These are phyloP conservation scores for Komagataella ulmi DNA, from an alignment of 805 yeast species.

Conservation along the genomic window DNA sequence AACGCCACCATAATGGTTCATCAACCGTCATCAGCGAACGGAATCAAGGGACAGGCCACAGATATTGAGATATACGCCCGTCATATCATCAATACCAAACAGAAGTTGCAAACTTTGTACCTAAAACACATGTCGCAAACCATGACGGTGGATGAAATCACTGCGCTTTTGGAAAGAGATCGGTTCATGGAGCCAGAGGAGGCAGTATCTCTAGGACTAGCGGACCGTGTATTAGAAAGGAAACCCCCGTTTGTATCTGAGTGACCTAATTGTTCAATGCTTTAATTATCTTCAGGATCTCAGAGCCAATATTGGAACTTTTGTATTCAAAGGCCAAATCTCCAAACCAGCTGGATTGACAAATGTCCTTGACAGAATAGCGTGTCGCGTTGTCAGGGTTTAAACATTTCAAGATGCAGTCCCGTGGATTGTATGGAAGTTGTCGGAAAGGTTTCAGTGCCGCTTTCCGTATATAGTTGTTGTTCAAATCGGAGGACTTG, in stretches of 20 bases:
- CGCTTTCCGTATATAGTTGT: neutral
- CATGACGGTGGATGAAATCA: constrained; percentile 7
- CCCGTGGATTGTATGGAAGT: constrained; percentile 1
- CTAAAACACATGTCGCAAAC: constrained; percentile 12
- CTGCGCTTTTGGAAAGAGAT: constrained; percentile 11
- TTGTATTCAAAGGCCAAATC: constrained; percentile 8
- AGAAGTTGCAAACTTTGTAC: constrained; percentile 13
- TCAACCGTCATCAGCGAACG: constrained; percentile 15
- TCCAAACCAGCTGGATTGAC: constrained; percentile 18
- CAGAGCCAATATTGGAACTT: neutral
- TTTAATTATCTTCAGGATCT: neutral
- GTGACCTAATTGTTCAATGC: neutral
- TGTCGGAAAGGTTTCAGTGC: neutral
- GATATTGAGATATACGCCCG: constrained; percentile 21
- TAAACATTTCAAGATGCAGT: constrained; percentile 13
- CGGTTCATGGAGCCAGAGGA: constrained; percentile 14
- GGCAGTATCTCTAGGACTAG: constrained; percentile 17
- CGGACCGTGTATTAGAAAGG: constrained; percentile 14
- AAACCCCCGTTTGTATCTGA: constrained; percentile 3
- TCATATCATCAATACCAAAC: constrained; percentile 16
- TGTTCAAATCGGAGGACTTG: constrained; percentile 4
- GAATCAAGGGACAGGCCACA: constrained; percentile 16
- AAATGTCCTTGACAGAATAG: constrained; percentile 8
- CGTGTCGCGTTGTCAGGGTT: constrained; percentile 16
- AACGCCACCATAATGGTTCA: constrained; percentile 20